These are phyloP conservation scores for Solanum chaucha DNA, from an alignment of 257 asterid genomes.

Conservation along the genomic window DNA sequence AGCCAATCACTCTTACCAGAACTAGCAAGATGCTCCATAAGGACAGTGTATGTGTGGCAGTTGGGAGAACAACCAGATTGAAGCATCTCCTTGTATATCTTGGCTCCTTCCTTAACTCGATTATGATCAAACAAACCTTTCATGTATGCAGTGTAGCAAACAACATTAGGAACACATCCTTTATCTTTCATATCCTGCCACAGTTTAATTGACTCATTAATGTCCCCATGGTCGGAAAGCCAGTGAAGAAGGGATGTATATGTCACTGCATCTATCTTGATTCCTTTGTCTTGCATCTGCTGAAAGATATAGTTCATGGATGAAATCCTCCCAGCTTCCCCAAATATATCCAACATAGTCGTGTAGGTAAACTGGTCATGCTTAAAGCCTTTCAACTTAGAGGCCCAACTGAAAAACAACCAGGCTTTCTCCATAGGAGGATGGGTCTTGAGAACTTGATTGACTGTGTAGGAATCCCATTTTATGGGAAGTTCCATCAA, in stretches of 20 bases:
- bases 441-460: conserved; percentile 80
- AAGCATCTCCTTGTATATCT: conserved; percentile 75
- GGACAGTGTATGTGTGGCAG: conserved; percentile 65
- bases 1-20: conserved; percentile 41
- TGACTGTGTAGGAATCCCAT: conserved; percentile 92
- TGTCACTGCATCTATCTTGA: conserved; percentile 69
- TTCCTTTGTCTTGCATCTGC: conserved; percentile 66
- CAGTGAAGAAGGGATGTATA: conserved; percentile 82
- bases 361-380: conserved; percentile 92
- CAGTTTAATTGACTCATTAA: conserved; percentile 49
- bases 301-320: conserved; percentile 65
- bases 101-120: conserved; percentile 47
- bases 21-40: conserved; percentile 79
- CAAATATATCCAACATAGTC: conserved; percentile 91
- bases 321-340: conserved; percentile 73
- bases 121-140: conserved; percentile 60
- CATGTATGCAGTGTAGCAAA: conserved; percentile 84
- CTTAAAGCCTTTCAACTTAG: conserved; percentile 42
- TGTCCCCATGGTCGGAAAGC: conserved; percentile 66
- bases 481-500: conserved; percentile 38
- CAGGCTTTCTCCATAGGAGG: conserved; percentile 95
- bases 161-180: conserved; percentile 63
- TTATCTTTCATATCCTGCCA: conserved; percentile 77
- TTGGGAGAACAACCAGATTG: conserved; percentile 61
- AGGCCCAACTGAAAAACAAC: conserved; percentile 92